phyloP scores from a whole-genome alignment of 202 grass and related monocot genomes.

The Cymbopogon flexuosus region DNA sequence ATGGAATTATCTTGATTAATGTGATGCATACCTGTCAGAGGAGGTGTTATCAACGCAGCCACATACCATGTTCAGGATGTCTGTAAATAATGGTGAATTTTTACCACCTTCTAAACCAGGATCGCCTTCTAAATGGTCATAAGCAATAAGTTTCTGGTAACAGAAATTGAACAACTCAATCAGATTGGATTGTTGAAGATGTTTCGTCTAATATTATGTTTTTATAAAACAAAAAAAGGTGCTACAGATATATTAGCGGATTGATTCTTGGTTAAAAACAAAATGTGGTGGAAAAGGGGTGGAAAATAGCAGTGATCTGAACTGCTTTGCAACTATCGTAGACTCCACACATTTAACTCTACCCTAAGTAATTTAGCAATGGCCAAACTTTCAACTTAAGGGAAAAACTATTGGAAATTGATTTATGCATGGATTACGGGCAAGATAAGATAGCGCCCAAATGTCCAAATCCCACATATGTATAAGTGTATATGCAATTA shows the following conservation, averaged over 20 bases:
- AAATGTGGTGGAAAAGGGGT: neutral
- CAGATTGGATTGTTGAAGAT: slow-evolving; percentile 32
- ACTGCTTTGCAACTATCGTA: neutral
- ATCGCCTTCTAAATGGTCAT: slow-evolving; percentile 99
- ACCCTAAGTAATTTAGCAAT: slow-evolving; percentile 18
- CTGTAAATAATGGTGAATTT: slow-evolving; percentile 82
- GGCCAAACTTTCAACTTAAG: neutral
- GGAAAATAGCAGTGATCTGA: neutral
- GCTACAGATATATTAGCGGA: slow-evolving; percentile 4
- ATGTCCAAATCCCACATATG: slow-evolving; percentile 1
- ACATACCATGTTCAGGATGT: slow-evolving; percentile 82
- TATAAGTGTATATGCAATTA: neutral
- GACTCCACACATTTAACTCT: neutral
- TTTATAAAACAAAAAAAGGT: slow-evolving; percentile 2
- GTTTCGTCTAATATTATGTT: neutral
- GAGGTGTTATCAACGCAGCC: slow-evolving; percentile 93
- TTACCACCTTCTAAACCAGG: slow-evolving; percentile 91
- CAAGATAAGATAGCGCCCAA: neutral
- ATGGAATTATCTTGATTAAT: slow-evolving; percentile 25
- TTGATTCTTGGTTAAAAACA: slow-evolving; percentile 1
- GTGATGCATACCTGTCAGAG: slow-evolving; percentile 68
- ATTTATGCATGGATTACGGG: neutral
- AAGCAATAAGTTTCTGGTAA: slow-evolving; percentile 98
- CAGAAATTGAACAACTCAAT: slow-evolving; percentile 37
- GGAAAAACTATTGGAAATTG: neutral